phyloP scores from a whole-genome alignment of 2,329 filamentous ascomycete genomes.

The Aurifilum marmelostoma region DNA sequence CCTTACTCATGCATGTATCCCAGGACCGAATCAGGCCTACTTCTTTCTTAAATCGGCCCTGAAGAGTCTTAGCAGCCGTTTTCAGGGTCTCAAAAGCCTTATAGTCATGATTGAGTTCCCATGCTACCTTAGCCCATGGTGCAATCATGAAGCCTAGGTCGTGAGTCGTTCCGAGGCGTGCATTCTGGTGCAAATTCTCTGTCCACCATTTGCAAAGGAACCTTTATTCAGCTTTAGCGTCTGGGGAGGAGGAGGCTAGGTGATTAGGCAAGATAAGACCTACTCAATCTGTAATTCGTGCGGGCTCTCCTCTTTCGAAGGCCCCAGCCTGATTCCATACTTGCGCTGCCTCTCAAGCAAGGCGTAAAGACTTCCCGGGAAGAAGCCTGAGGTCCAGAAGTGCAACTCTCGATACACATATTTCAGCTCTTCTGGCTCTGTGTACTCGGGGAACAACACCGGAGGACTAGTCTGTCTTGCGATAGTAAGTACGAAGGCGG shows the following conservation, averaged over 20 bases:
- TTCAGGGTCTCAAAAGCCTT: conserved; percentile 31
- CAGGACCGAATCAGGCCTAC: not conserved
- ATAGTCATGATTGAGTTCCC: conserved; percentile 44
- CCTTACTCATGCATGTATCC: not conserved
- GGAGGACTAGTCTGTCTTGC: not conserved
- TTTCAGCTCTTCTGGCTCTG: conserved; percentile 38
- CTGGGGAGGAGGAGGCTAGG: no score
- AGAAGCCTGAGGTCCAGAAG: conserved; percentile 55
- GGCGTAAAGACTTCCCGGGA: conserved; percentile 48
- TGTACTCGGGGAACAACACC: conserved; percentile 38
- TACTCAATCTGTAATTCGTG: not conserved
- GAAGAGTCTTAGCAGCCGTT: not conserved
- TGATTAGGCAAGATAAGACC: not conserved
- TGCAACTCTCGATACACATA: conserved; percentile 46
- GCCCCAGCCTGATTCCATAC: conserved; percentile 18
- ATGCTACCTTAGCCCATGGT: conserved; percentile 43
- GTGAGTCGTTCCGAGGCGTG: conserved; percentile 41
- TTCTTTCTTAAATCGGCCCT: not conserved
- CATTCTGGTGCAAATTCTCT: conserved; percentile 41
- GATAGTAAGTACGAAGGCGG: not conserved
- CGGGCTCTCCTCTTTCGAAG: not conserved
- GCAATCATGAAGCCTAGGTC: conserved; percentile 50
- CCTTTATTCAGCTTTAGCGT: conserved; percentile 34
- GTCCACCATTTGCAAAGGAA: conserved; percentile 47
- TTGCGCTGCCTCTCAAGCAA: conserved; percentile 42